phyloP scores from a whole-genome alignment of 495 filamentous ascomycete species.

The Aspergillus baeticus region DNA sequence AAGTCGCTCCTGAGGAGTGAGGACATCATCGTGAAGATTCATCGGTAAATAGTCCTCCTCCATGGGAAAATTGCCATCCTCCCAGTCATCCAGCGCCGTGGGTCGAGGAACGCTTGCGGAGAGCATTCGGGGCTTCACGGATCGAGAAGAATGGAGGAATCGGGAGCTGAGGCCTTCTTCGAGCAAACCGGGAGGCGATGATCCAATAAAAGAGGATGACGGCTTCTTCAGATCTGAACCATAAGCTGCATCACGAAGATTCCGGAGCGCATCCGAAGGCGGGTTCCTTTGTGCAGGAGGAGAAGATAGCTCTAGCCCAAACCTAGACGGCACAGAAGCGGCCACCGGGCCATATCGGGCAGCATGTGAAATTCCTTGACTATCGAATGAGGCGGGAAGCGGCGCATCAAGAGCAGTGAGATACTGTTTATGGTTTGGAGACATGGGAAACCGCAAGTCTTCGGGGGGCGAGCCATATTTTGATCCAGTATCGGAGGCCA shows the following conservation, averaged over 20 bases:
- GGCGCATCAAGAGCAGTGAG: conserved; percentile 90
- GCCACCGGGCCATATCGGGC: conserved; percentile 89
- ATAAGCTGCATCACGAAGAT: conserved; percentile 82
- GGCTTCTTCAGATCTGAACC: conserved; percentile 60
- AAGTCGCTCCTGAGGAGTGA: conserved; percentile 87
- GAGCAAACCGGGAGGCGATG: conserved; percentile 58
- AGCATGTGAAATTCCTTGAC: conserved; percentile 88
- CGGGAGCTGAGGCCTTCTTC: conserved; percentile 60
- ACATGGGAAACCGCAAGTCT: conserved; percentile 66
- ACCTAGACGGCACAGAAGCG: conserved; percentile 88
- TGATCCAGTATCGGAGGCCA: conserved; percentile 72
- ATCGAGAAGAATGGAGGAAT: conserved; percentile 82
- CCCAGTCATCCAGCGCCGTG: conserved; percentile 70
- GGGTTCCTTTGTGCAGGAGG: conserved; percentile 61
- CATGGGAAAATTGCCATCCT: conserved; percentile 78
- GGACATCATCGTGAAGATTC: conserved; percentile 84
- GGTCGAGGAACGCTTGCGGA: conserved; percentile 74
- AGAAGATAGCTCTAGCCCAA: conserved; percentile 73
- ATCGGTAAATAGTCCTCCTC: conserved; percentile 92
- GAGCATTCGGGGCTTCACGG: conserved; percentile 64
- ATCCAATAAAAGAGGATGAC: conserved; percentile 54
- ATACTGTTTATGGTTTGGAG: conserved; percentile 59
- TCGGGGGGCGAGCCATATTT: conserved; percentile 88
- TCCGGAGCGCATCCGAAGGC: conserved; percentile 72
- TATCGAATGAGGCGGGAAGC: conserved; percentile 93